Base-by-base conservation (phyloP, 192 early-diverging fungal species). In the Podochytrium sp. region DNA sequence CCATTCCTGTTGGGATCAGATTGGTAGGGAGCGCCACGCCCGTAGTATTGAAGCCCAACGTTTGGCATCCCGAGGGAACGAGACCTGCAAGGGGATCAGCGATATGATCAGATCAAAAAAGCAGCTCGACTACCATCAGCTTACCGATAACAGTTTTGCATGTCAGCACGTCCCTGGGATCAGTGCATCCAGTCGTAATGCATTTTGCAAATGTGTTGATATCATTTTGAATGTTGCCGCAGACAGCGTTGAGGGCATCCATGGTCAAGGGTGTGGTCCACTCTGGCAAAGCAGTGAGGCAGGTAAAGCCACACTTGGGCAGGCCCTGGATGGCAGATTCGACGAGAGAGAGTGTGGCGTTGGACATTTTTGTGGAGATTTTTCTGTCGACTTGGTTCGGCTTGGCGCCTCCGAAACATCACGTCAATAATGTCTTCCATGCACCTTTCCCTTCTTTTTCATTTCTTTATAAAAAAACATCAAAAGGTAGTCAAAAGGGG, bases 231-330 rank as follows among this genome's bases (percentile, higher is more conserved):
- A 69, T 12, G 51, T 69, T 41, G 7, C 23, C 34, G 66, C 66
- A 69, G 16, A 69, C 53, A 2, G 18, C 51, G 51, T 7, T 56
- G 50, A 69, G 27, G 4, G 53, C 66, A 56, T 51, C 66, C 32
- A 55, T 10, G n/a, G 66, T 69, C 33, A 69, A n/a, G 6, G 66
- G 66, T 2, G 12, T n/a, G 32, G 20, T 29, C 49, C 53, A 69
- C 10, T 51, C 53, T 20, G 66, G 66, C 7, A 69, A 35, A 2
- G 25, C 55, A 3, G n/a, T 20, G 34, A 69, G 52, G 66, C 66
- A 69, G 37, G 66, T 69, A 18, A 34, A 34, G 4, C 66, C 66
- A 29, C 66, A 69, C 16, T 7, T 37, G 18, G 66, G 66, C 20
- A 69, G 66, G 7, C 18, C 2, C 18, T 23, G 18, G 35, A 69